A percentile compares a stretch with the other conserved stretches of the same genome.
These are phyloP conservation scores for Tulasnella sp. DNA, from an alignment of 768 basidiomycete genomes.

Conservation along the genomic window DNA sequence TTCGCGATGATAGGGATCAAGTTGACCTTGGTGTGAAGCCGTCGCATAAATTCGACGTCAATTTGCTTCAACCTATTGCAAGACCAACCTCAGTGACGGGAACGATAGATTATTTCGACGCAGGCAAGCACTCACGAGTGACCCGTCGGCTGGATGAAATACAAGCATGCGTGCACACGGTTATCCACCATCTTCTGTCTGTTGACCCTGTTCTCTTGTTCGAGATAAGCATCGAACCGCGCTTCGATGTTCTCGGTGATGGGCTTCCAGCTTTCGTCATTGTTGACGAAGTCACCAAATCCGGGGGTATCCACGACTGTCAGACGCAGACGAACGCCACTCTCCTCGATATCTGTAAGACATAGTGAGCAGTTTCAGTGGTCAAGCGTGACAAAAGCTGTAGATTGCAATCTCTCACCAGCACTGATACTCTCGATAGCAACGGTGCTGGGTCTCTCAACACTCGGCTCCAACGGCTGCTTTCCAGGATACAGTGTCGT, in stretches of 20 bases:
- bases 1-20: conserved; percentile 98
- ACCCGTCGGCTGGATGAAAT: conserved; percentile 98
- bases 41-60: conserved; percentile 98
- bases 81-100: neutral
- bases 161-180: conserved; percentile 95
- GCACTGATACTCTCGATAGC: conserved; percentile 98
- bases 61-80: conserved; percentile 78
- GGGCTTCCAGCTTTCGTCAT: conserved; percentile 98
- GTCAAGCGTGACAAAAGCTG: neutral
- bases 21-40: conserved; percentile 95
- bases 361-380: neutral
- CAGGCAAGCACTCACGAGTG: conserved; percentile 64
- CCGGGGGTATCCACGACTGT: conserved; percentile 99
- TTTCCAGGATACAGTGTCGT: conserved; percentile 89
- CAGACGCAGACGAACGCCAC: conserved; percentile 87
- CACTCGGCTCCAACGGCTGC: conserved; percentile 69
- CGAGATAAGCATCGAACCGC: conserved; percentile 93
- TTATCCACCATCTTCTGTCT: conserved; percentile 89
- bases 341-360: conserved; percentile 90
- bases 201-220: conserved; percentile 98
- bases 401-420: conserved; percentile 43
- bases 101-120: neutral
- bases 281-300: conserved; percentile 99
- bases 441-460: conserved; percentile 85
- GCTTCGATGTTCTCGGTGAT: conserved; percentile 97